These are phyloP conservation scores for Lachnellula willkommii DNA, from an alignment of 2,329 filamentous ascomycete species.

Conservation along the genomic window DNA sequence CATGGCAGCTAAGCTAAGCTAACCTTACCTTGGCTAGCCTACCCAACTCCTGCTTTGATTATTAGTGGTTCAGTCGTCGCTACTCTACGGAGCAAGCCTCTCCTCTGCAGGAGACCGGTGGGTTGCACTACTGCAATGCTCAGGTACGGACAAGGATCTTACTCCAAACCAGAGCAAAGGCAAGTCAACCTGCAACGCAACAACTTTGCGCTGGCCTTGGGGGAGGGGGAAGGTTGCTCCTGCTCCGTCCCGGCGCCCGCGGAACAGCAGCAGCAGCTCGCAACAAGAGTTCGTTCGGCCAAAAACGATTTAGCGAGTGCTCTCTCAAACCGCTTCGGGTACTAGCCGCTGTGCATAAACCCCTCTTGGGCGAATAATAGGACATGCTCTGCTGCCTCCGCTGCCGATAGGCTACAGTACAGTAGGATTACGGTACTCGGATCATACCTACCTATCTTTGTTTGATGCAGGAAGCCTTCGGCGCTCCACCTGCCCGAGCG, in stretches of 20 bases:
- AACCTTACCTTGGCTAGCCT: too few relatives aligned
- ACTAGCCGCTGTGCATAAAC: neutral
- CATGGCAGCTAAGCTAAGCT: neutral
- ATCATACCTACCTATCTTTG: slow-evolving; percentile 7
- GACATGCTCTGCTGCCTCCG: neutral
- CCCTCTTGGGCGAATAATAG: neutral
- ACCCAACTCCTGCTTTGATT: neutral
- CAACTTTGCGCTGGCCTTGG: neutral
- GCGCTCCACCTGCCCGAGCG: neutral
- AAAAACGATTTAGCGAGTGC: neutral
- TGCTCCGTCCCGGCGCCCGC: neutral
- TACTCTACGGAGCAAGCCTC: neutral
- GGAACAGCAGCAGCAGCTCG: neutral
- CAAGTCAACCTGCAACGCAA: too few relatives aligned
- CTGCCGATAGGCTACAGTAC: neutral
- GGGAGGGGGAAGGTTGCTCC: neutral
- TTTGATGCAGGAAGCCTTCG: slow-evolving; percentile 8
- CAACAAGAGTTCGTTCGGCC: neutral
- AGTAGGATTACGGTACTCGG: neutral
- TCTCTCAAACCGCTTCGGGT: neutral
- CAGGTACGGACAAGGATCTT: slow-evolving; percentile 21
- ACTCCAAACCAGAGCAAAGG: slow-evolving; percentile 1
- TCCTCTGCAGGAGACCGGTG: slow-evolving; percentile 13
- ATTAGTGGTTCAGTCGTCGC: slow-evolving; percentile 7
- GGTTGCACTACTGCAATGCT: slow-evolving; percentile 15